These are phyloP conservation scores for Cladophialophora bantiana DNA, from an alignment of 2,329 filamentous ascomycete genomes.

Conservation along the genomic window DNA sequence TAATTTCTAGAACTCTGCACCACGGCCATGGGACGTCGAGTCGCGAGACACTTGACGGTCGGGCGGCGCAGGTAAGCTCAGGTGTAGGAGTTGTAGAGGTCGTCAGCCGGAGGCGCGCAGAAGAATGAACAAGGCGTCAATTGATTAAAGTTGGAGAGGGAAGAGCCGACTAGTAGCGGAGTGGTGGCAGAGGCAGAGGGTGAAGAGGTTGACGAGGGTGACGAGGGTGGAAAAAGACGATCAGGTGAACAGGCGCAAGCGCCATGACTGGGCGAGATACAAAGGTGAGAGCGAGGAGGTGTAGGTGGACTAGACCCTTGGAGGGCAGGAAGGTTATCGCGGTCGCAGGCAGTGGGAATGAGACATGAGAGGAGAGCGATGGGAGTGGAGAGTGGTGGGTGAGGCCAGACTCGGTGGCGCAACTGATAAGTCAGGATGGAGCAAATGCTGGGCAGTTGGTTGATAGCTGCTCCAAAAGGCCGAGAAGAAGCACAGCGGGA, in stretches of 20 bases:
- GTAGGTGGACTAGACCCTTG: background rate
- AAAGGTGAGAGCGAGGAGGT: background rate
- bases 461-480: background rate
- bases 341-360: background rate
- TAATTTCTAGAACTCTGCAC: slow-evolving; percentile 12
- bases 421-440: slow-evolving; percentile 2
- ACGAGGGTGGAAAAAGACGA: background rate
- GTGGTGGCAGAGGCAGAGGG: background rate
- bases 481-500: background rate
- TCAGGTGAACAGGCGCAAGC: background rate
- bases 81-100: background rate
- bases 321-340: background rate
- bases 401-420: background rate
- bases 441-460: background rate
- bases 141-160: background rate
- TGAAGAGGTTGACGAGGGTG: background rate
- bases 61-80: background rate
- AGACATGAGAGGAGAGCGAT: background rate
- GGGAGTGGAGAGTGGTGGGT: slow-evolving; percentile 1
- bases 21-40: slow-evolving; percentile 25
- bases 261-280: slow-evolving; percentile 7
- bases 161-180: background rate
- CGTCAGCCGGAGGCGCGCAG: background rate
- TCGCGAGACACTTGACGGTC: background rate
- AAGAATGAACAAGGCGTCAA: background rate